These are phyloP conservation scores for Epichloe sp. DNA, from an alignment of 2,329 filamentous ascomycete genomes.

Conservation along the genomic window DNA sequence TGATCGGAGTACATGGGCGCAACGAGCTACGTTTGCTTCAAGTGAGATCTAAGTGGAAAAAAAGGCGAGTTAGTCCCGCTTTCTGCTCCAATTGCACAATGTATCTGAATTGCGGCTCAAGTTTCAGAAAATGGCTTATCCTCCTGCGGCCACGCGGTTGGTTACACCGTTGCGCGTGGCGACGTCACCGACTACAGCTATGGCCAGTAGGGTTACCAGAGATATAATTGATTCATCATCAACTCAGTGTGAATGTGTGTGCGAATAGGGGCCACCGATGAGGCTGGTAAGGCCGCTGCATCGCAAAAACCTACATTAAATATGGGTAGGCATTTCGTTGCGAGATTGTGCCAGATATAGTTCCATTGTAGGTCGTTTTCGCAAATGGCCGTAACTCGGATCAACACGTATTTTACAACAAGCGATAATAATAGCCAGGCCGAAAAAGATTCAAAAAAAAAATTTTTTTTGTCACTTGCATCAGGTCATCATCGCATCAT, in stretches of 20 bases:
- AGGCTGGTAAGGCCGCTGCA: background rate
- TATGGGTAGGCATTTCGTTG: background rate
- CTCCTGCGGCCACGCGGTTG: conserved; percentile 18
- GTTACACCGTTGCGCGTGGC: conserved; percentile 11
- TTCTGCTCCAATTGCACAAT: background rate
- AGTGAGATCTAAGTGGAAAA: background rate
- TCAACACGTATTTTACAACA: background rate
- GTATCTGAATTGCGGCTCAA: background rate
- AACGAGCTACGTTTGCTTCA: background rate
- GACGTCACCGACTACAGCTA: conserved; percentile 13
- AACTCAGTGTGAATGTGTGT: background rate
- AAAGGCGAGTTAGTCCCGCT: background rate
- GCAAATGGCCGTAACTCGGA: no score
- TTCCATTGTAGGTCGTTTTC: background rate
- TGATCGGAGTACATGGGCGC: no score
- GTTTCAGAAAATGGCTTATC: conserved; percentile 12
- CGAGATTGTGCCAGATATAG: background rate
- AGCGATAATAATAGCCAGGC: background rate
- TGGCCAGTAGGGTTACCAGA: conserved; percentile 29
- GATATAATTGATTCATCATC: conserved; percentile 26
- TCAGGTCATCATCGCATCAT: conserved; percentile 59
- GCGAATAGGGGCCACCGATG: background rate
- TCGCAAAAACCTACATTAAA: background rate
- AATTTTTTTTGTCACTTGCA: conserved; percentile 44
- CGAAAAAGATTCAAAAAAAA: conserved; percentile 9